A percentile compares a stretch with the other conserved stretches of the same genome.
Conservation (phyloP, 768 basidiomycete species). For the Chalciporus piperatus region DNA sequence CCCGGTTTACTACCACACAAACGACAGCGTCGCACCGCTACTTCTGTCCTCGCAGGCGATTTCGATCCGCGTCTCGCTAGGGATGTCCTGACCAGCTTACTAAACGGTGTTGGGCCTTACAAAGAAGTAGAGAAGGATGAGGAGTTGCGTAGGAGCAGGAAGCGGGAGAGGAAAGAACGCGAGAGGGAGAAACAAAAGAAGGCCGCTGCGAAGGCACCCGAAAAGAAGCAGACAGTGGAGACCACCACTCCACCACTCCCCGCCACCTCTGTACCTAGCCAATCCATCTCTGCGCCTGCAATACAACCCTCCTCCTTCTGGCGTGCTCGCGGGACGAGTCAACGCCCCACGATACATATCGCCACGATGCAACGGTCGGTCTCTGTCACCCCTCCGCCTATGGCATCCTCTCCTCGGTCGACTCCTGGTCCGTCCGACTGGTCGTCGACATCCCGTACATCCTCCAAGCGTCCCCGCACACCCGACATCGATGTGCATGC, state of each 20-base stretch:
- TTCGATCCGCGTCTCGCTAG: constrained; percentile 67
- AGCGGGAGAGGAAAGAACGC: constrained; percentile 46
- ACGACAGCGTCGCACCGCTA: constrained; percentile 60
- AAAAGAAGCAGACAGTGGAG: constrained; percentile 29
- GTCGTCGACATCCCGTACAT: constrained; percentile 69
- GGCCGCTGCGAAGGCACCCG: constrained; percentile 34
- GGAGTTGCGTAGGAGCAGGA: constrained; percentile 51
- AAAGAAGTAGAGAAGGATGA: constrained; percentile 61
- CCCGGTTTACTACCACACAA: constrained; percentile 27
- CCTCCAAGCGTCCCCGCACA: constrained; percentile 76
- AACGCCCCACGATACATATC: constrained; percentile 65
- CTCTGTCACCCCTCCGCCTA: constrained; percentile 74
- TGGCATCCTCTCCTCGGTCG: constrained; percentile 60
- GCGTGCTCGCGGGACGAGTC: constrained; percentile 46
- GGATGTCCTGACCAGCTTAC: constrained; percentile 75
- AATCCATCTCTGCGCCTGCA: constrained; percentile 29
- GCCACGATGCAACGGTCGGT: constrained; percentile 65
- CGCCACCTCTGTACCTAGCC: constrained; percentile 11
- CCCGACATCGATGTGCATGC: constrained; percentile 60
- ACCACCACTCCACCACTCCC: constrained; percentile 17
- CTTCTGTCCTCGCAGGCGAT: constrained; percentile 69
- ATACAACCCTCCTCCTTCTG: constrained; percentile 54
- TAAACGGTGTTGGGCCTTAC: constrained; percentile 73
- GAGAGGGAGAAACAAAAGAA: constrained; percentile 49
- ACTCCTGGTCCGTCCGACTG: constrained; percentile 77